These are phyloP conservation scores for Elongisporangium anandrum DNA, from an alignment of 352 stramenopile species.

Conservation along the genomic window DNA sequence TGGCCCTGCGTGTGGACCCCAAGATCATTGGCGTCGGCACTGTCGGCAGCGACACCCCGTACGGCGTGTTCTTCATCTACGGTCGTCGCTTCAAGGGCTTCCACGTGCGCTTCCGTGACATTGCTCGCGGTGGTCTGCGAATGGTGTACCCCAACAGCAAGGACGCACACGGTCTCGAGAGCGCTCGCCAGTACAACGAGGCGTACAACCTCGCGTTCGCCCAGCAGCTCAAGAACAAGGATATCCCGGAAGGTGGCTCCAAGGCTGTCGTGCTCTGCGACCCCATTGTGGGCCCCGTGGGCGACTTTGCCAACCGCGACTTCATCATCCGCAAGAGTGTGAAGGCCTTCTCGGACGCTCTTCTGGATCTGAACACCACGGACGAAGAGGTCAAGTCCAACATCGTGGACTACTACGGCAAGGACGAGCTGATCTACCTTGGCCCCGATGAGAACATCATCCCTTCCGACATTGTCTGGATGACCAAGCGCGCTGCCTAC, in stretches of 20 bases:
- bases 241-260: constrained; percentile 80
- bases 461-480: constrained; percentile 73
- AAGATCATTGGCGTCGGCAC: constrained; percentile 79
- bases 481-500: constrained; percentile 78
- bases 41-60: constrained; percentile 88
- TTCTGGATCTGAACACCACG: constrained; percentile 77
- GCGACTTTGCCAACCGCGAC: constrained; percentile 73
- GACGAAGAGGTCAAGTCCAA: constrained; percentile 68
- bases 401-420: constrained; percentile 75
- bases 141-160: constrained; percentile 72
- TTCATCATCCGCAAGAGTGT: constrained; percentile 95
- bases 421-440: constrained; percentile 83
- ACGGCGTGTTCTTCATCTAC: constrained; percentile 96
- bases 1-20: constrained; percentile 75
- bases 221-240: constrained; percentile 88
- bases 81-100: constrained; percentile 94
- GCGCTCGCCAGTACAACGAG: constrained; percentile 77
- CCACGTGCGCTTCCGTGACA: constrained; percentile 83
- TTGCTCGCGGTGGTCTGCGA: constrained; percentile 69
- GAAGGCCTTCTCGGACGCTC: constrained; percentile 93
- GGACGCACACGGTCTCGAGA: constrained; percentile 58
- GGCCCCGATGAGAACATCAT: constrained; percentile 85
- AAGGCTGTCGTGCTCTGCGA: constrained; percentile 83
- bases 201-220: constrained; percentile 83
- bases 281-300: constrained; percentile 61